Base-by-base conservation (phyloP, 2,329 filamentous ascomycete genomes). In the Botrytis cinerea region DNA sequence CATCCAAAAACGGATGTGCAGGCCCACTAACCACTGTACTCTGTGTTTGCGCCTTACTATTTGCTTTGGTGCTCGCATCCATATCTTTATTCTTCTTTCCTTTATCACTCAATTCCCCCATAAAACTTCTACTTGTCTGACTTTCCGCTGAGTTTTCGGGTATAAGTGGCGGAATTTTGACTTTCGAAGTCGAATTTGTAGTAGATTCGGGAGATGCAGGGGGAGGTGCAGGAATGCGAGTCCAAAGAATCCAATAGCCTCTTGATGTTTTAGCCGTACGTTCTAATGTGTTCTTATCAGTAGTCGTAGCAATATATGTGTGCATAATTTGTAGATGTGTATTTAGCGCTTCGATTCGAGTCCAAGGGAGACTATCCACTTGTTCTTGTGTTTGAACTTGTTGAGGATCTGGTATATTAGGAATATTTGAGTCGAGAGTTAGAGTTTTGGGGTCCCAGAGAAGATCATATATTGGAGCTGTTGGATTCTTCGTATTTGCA, bases 241-340 rank as follows among this genome's bases (percentile, higher is more conserved):
- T 89, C 90, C 90, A 92, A 40, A 91, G 89, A 45, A 92, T 84
- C 90, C 90, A 92, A 89, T 90, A 92, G 1, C 89, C 90, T 48
- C 89, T 86, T 63, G 84, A 88, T 6, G 90, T 92, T 83, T 92
- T 91, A 78, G 87, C 88, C 2, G 89, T 91, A 32, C 88, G 84
- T 80, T 92, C 90, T 5, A 88, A 80, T 74, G 88, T 87, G 6
- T 81, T 81, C 25, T 77, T 76, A 51, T 84, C 81, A 2, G 79
- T 81, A 8, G 85, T 83, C 14, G 84, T 80, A 20, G 84, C 80
- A 28, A 83, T 81, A 76, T 88, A 87, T 14, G 88, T 85, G 77
- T 87, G 87, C 43, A 92, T 84, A 18, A 92, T 85, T 77, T 92
- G 89, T 73, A 87, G 86, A 77, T 92, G 90, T 1, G 90, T 91